Base-by-base conservation (phyloP, 768 basidiomycete genomes). In the Tricholoma bakamatsutake region DNA sequence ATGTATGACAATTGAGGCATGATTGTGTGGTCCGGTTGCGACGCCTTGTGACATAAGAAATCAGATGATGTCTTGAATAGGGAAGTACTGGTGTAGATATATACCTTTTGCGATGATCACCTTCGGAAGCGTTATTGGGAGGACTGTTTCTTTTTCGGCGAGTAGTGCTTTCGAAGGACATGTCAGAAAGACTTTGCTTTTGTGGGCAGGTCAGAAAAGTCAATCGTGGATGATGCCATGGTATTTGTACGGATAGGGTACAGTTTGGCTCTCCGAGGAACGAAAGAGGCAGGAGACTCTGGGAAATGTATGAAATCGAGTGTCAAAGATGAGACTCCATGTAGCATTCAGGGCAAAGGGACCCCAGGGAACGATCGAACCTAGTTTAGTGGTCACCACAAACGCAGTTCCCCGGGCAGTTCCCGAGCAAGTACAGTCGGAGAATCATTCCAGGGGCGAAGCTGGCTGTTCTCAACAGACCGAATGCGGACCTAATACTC, bases 11-110 rank as follows among this genome's bases (percentile, higher is more conserved):
- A 59, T 87, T 87, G 28, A 87, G 71, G 61, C 86, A 88, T 57
- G 85, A 87, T 59, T 86, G 85, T 2, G 85, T 88, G 5, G 84
- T 86, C 52, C 86, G 80, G 64, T 88, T 88, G 45, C 86, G 83
- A 59, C 84, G 80, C 47, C 78, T 79, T 56, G 6, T 8, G 31
- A 33, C 24, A 33, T 34, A 52, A 15, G 35, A 33, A 50, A 58
- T 45, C 35, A 46, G 48, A 46, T 7, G 3, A 24, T 40, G 43
- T n/a, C 7, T 8, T 43, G 27, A 3, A 33, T 37, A 45, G 1
- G 33, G 50, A 45, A 15, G 34, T 49, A 31, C 31, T 21, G 18
- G 27, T 8, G 40, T 30, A 24, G 28, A 39, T 48, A n/a, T n/a
- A n/a, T n/a, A 76, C 69, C 79, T 75, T 61, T 80, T 82, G 28